phyloP scores from a whole-genome alignment of 1,284 basidiomycete species.

The Chiua sp. region DNA sequence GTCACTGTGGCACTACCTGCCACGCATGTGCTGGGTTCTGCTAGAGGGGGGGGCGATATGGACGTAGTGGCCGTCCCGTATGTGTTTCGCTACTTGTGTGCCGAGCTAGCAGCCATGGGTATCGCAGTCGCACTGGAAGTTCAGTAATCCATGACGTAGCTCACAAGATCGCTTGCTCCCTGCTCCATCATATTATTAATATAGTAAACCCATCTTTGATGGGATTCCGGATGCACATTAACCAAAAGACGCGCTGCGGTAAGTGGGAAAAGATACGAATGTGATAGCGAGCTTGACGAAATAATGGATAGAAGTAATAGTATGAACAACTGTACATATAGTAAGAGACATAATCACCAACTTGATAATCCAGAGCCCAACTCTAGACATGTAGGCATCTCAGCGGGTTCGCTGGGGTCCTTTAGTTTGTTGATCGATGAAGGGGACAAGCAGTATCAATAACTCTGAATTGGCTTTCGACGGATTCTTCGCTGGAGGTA shows the following conservation, averaged over 20 bases:
- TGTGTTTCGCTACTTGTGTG: slow-evolving; percentile 90
- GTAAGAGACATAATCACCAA: slow-evolving; percentile 3
- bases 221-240: slow-evolving; percentile 13
- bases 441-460: background rate
- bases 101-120: slow-evolving; percentile 86
- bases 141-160: slow-evolving; percentile 30
- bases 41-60: slow-evolving; percentile 76
- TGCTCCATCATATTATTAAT: too few relatives aligned
- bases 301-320: slow-evolving; percentile 10
- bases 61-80: slow-evolving; percentile 97
- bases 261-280: slow-evolving; percentile 19
- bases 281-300: slow-evolving; percentile 17
- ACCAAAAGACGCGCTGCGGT: slow-evolving; percentile 19
- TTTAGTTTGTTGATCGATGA: background rate
- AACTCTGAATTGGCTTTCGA: slow-evolving; percentile 2
- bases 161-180: background rate
- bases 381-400: slow-evolving; percentile 14
- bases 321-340: slow-evolving; percentile 17
- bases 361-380: slow-evolving; percentile 10
- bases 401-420: slow-evolving; percentile 15
- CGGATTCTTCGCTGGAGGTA: slow-evolving; percentile 1
- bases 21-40: slow-evolving; percentile 63
- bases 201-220: slow-evolving; percentile 3
- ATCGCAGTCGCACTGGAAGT: slow-evolving; percentile 82
- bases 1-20: slow-evolving; percentile 68